Evolutionary conservation across 495 filamentous ascomycete genomes (phyloP), one percentile per base, ranked within the genome.

Genomic region (Schizothecium vesticola): DNA sequence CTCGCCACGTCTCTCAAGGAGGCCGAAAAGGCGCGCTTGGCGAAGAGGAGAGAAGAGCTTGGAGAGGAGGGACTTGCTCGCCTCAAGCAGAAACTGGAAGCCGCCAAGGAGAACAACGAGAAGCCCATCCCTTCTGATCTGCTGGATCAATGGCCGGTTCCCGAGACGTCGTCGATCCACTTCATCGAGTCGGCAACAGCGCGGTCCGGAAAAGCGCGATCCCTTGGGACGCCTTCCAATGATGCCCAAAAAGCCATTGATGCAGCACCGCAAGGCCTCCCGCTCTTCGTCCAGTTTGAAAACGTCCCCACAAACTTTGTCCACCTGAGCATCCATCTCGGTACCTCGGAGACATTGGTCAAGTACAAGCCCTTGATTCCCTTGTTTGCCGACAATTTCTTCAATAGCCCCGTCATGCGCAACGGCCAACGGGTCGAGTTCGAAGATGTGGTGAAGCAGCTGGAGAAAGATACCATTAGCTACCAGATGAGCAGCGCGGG

Each of bases 251-350:
- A 88, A 64, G 74, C 89, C 59, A 86, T 99, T 61, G 91, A 97
- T 72, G 81, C 84, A 24, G 88, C 93, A 64, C 82, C 84, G 3
- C 84, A 85, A 61, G 70, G 73, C 0, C 71, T 86, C 51, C 92
- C 94, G 1, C 82, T 97, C 3, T 99, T 97, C 78, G 84, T 99
- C n/a, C 96, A 99, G 79, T 99, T 95, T 72, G 95, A 99, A 80
- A 87, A 96, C 72, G 90, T 97, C 33, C 87, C 88, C 33, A 94
- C 91, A 58, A 94, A 91, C 72, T 99, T 99, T 74, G 92, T 97
- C 57, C 88, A 92, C 67, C 79, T 98, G 13, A 88, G 85, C 10
- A 76, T 97, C 21, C 83, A 96, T 56, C 76, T 97, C 43, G 91
- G 91, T 59, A 94, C 92, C 2, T 86, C 87, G 19, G 80, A 86